A percentile compares a stretch with the other conserved stretches of the same genome.
phyloP scores from a whole-genome alignment of 768 basidiomycete genomes.

The Russula vinacea region DNA sequence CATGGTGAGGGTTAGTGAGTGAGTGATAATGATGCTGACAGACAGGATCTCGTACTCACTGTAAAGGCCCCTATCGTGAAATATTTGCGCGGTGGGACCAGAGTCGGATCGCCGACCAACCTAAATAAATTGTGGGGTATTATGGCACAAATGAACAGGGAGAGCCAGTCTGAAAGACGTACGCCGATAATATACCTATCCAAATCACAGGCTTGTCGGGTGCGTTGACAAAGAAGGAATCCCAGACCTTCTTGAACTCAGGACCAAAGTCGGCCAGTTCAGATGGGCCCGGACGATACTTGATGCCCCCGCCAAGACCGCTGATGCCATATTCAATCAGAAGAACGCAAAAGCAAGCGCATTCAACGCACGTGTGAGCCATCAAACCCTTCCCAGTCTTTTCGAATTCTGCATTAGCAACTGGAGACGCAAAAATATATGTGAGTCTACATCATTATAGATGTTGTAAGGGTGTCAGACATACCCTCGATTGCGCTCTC shows the following conservation, averaged over 20 bases:
- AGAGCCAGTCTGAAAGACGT: slow-evolving; percentile 2
- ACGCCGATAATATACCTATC: slow-evolving; percentile 25
- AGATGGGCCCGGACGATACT: slow-evolving; percentile 29
- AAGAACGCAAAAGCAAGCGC: too few species aligned
- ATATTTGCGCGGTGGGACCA: slow-evolving; percentile 29
- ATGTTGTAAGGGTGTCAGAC: neutral
- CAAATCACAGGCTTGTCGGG: slow-evolving; percentile 33
- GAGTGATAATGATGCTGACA: neutral
- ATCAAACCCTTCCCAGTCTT: slow-evolving; percentile 47
- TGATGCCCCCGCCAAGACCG: slow-evolving; percentile 30
- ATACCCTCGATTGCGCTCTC: slow-evolving; percentile 29
- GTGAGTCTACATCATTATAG: too few species aligned
- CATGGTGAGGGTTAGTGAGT: neutral
- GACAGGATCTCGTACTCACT: slow-evolving; percentile 1
- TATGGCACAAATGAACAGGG: neutral
- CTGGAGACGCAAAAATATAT: slow-evolving; percentile 27
- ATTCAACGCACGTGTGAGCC: slow-evolving; percentile 52
- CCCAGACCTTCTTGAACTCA: slow-evolving; percentile 33
- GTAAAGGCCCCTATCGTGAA: slow-evolving; percentile 23
- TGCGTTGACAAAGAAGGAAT: slow-evolving; percentile 28
- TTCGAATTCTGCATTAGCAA: slow-evolving; percentile 38
- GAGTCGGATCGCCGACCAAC: neutral
- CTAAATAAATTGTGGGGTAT: neutral
- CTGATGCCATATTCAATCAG: neutral
- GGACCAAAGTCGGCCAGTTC: slow-evolving; percentile 33